These are phyloP conservation scores for Chimonanthus salicifolius DNA, from an alignment of 164 flowering plant species.

Conservation along the genomic window DNA sequence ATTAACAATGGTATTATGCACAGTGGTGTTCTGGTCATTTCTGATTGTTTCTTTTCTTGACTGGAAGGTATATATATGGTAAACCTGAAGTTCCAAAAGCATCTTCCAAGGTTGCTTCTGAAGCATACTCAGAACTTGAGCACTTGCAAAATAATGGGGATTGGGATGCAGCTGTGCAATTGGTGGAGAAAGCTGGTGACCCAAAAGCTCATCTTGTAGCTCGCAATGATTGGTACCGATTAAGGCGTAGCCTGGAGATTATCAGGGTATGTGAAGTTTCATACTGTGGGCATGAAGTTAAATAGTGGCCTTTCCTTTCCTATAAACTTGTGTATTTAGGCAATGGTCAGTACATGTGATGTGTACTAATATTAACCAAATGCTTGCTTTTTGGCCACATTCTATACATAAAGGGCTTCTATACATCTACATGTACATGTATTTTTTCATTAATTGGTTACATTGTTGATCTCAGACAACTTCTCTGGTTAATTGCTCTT, in stretches of 20 bases:
- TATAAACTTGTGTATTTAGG: neutral
- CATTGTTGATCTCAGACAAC: no score
- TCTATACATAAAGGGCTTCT: no score
- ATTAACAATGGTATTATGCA: neutral
- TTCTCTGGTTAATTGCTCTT: no score
- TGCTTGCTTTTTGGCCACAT: neutral
- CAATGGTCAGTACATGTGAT: neutral
- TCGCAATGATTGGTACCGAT: conserved; percentile 83
- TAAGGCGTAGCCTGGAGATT: conserved; percentile 88
- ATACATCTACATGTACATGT: no score
- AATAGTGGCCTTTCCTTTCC: neutral
- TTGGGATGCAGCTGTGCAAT: conserved; percentile 88
- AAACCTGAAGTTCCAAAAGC: conserved; percentile 96
- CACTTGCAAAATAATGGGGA: conserved; percentile 49
- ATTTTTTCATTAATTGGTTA: no score
- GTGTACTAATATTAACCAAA: neutral
- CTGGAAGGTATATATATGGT: conserved; percentile 80
- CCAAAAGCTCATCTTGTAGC: conserved; percentile 54
- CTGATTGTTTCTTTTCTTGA: conserved; percentile 3
- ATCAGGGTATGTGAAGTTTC: conserved; percentile 51
- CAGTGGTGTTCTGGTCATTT: neutral
- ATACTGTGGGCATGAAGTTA: neutral
- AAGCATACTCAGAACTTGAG: conserved; percentile 56
- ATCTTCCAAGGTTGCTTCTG: conserved; percentile 60
- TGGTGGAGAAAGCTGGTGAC: conserved; percentile 81